Evolutionary conservation across 2,329 filamentous ascomycete genomes (phyloP).

Genomic region (Fusarium sp.): DNA sequence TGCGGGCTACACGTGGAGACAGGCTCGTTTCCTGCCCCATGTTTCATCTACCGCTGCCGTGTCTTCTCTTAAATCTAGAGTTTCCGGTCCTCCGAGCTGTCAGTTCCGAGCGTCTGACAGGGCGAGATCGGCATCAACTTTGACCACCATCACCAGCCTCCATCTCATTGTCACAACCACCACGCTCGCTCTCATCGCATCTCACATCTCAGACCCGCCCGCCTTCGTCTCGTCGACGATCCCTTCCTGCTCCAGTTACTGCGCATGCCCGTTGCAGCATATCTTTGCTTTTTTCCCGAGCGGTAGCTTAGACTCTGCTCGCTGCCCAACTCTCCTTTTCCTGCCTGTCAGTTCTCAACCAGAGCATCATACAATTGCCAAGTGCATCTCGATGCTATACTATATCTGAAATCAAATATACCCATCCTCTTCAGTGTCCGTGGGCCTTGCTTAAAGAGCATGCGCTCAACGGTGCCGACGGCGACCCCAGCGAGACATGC

Average conservation of each 20-base stretch:
- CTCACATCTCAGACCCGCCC: slow-evolving; percentile 3
- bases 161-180: no score
- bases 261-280: slow-evolving; percentile 1
- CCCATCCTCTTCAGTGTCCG: background rate
- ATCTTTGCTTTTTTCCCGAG: background rate
- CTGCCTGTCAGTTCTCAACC: background rate
- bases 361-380: no score
- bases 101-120: no score
- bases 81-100: no score
- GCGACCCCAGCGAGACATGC: background rate
- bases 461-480: background rate
- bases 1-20: background rate
- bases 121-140: no score
- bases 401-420: background rate
- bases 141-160: no score
- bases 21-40: background rate
- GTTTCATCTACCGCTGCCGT: no score
- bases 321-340: background rate
- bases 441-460: background rate
- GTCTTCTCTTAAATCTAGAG: no score
- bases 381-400: no score
- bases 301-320: background rate
- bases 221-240: slow-evolving; percentile 5
- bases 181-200: background rate
- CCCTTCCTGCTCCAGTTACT: background rate